Evolutionary conservation across 768 basidiomycete genomes (phyloP).

Genomic region (Xerocomus brunneocitrinus): DNA sequence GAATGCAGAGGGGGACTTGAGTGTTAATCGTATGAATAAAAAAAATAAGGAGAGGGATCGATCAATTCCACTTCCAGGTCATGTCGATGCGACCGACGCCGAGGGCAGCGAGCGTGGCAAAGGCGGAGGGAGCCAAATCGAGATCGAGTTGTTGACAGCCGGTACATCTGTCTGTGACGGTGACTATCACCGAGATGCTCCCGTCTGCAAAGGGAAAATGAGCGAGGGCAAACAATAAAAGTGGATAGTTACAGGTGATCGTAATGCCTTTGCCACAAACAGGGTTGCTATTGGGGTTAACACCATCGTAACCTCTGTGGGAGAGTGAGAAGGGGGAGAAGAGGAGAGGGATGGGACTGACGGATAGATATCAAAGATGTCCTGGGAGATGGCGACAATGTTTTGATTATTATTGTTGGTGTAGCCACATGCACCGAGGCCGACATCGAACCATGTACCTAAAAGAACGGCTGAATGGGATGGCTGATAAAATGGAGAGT

Average conservation of each 20-base stretch:
- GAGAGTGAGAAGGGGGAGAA: neutral
- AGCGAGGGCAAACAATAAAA: neutral
- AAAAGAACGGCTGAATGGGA: neutral
- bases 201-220: slow-evolving; percentile 37
- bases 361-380: slow-evolving; percentile 35
- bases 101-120: slow-evolving; percentile 41
- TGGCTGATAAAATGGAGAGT: neutral
- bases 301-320: slow-evolving; percentile 48
- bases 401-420: slow-evolving; percentile 26
- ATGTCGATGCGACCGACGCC: slow-evolving; percentile 51
- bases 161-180: slow-evolving; percentile 58
- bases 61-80: slow-evolving; percentile 45
- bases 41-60: slow-evolving; percentile 13
- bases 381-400: slow-evolving; percentile 35
- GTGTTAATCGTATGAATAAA: slow-evolving; percentile 22
- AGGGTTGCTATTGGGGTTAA: slow-evolving; percentile 73
- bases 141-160: slow-evolving; percentile 50
- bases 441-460: slow-evolving; percentile 33
- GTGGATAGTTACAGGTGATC: slow-evolving; percentile 41
- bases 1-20: slow-evolving; percentile 1
- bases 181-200: slow-evolving; percentile 46
- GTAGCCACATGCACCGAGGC: slow-evolving; percentile 41
- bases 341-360: slow-evolving; percentile 12
- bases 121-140: slow-evolving; percentile 62
- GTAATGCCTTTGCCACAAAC: slow-evolving; percentile 52